Base-by-base conservation (phyloP, 2,329 filamentous ascomycete species). In the Talaromyces rugulosus region DNA sequence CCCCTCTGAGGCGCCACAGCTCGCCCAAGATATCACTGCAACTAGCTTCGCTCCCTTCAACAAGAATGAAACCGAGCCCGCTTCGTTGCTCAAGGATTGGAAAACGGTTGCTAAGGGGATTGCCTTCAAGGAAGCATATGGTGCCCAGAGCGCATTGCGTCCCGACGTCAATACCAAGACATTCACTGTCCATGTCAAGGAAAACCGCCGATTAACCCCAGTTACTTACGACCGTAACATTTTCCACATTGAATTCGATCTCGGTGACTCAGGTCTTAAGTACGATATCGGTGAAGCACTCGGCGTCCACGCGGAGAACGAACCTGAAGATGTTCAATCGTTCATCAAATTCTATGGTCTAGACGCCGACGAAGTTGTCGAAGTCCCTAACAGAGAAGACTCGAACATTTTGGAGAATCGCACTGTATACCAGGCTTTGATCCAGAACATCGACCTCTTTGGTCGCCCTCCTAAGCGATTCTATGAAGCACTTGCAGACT, bases 181-280 rank as follows among this genome's bases (percentile, higher is more conserved):
- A 1, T 88, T 85, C 70, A 91, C 92, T 50, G 89, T 97, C 59
- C 89, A 87, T 60, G 93, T 99, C 77, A 92, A 96, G 82, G 95
- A 98, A 82, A 97, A 96, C 80, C 91, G 95, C 65, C 88, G 95
- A 66, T 85, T 99, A 60, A 99, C 95, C 0, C 95, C 95, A 3
- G 71, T 78, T 28, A 89, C 88, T 34, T 99, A 99, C 74, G 93
- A 98, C 77, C 92, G 95, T 69, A 97, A 99, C 83, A 98, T 99
- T 78, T 99, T 99, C 89, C 95, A 99, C 81, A 98, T 99, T 65
- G 95, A 99, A 79, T 99, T 99, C 71, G 95, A 98, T 73, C 86
- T 99, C 28, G 94, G 94, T 64, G 80, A 89, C 71, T 96, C 94
- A 36, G 94, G 93, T 44, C 87, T 99, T 66, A 96, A 87, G 50